phyloP scores from a whole-genome alignment of 768 basidiomycete genomes.

The Chalciporus sphaerocephalus region DNA sequence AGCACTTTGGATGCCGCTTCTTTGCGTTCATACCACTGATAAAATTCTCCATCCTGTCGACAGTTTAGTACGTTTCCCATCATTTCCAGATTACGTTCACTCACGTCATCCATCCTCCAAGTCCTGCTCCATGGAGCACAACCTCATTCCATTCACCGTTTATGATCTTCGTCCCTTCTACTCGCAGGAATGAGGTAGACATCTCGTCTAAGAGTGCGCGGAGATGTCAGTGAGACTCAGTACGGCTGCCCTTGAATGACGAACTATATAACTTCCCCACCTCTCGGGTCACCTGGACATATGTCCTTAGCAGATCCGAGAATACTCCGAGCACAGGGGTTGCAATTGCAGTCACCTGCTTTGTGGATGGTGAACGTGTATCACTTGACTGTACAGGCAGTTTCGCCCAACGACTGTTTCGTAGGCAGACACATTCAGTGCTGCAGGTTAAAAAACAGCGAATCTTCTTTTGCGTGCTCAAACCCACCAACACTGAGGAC shows the following conservation, averaged over 20 bases:
- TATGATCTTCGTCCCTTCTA: slow-evolving; percentile 54
- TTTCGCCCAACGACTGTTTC: too few species aligned
- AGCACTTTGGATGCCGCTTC: not conserved
- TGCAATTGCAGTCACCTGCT: not conserved
- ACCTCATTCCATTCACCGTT: slow-evolving; percentile 51
- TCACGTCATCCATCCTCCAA: slow-evolving; percentile 83
- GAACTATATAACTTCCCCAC: not conserved
- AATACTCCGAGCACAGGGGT: not conserved
- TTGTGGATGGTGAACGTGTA: too few species aligned
- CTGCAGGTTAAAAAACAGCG: too few species aligned
- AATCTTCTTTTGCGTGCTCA: too few species aligned
- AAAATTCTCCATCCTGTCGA: not conserved
- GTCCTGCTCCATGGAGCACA: slow-evolving; percentile 59
- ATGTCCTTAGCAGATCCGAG: not conserved
- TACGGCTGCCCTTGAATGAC: not conserved
- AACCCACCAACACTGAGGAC: too few species aligned
- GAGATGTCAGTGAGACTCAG: not conserved
- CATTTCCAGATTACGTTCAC: slow-evolving; percentile 24
- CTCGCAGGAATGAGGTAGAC: slow-evolving; percentile 49
- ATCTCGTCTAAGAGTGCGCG: not conserved
- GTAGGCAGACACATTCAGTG: too few species aligned
- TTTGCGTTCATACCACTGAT: not conserved
- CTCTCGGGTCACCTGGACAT: not conserved
- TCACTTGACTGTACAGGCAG: too few species aligned
- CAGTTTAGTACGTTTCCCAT: not conserved